A percentile compares a stretch with the other conserved stretches of the same genome.
These are phyloP conservation scores for Cercis canadensis DNA, from an alignment of 306 rosid genomes.

Conservation along the genomic window DNA sequence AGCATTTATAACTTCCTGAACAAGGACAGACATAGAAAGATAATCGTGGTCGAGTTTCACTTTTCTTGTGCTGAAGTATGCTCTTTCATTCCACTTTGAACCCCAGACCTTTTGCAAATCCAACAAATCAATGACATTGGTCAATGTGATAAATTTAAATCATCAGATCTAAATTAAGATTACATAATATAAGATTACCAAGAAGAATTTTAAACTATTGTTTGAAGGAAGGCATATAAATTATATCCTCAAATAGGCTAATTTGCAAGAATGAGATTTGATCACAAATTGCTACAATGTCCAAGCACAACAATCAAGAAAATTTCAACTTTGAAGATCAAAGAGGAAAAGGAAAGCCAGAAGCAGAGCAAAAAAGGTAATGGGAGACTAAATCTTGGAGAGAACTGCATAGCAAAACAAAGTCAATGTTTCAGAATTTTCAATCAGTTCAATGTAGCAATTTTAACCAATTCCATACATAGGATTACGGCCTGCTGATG, in stretches of 20 bases:
- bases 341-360: conserved; percentile 8
- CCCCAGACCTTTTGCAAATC: conserved; percentile 84
- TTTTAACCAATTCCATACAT: conserved; percentile 17
- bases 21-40: conserved; percentile 99
- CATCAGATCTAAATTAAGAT: background rate
- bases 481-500: conserved; percentile 16
- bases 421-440: background rate
- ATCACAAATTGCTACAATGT: conserved; percentile 14
- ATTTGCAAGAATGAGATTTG: conserved; percentile 1
- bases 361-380: conserved; percentile 4
- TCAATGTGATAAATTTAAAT: conserved; percentile 11
- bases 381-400: conserved; percentile 2
- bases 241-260: conserved; percentile 20
- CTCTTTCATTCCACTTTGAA: conserved; percentile 99
- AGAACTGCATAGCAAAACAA: conserved; percentile 11
- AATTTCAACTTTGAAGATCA: background rate
- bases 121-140: conserved; percentile 31
- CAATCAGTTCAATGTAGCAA: too few relatives aligned
- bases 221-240: conserved; percentile 27
- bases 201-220: conserved; percentile 16
- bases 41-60: conserved; percentile 85
- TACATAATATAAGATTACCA: conserved; percentile 4
- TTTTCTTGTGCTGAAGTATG: conserved; percentile 95
- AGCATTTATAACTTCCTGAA: conserved; percentile 93
- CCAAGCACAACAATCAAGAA: conserved; percentile 16